These are phyloP conservation scores for Plasmodium fragile DNA, from an alignment of 169 alveolate genomes.

Conservation along the genomic window DNA sequence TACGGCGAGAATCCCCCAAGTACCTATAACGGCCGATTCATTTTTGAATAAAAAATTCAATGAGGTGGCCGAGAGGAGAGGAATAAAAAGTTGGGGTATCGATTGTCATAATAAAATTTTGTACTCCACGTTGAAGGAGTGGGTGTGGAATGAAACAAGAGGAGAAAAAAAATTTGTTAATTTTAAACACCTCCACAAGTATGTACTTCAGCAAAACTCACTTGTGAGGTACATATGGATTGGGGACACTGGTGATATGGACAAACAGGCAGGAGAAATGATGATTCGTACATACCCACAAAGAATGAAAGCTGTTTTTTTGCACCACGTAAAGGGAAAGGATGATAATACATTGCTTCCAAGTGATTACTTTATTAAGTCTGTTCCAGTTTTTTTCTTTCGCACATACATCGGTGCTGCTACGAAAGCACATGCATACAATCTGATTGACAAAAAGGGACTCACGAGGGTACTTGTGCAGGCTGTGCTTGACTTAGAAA, in stretches of 20 bases:
- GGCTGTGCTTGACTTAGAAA: constrained; percentile 85
- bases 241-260: constrained; percentile 91
- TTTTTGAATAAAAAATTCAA: constrained; percentile 82
- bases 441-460: constrained; percentile 83
- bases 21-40: constrained; percentile 88
- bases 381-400: constrained; percentile 88
- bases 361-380: constrained; percentile 87
- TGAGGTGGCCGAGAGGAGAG: constrained; percentile 87
- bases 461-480: constrained; percentile 87
- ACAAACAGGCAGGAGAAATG: constrained; percentile 89
- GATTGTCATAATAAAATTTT: constrained; percentile 87
- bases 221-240: constrained; percentile 88
- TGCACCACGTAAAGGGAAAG: constrained; percentile 85
- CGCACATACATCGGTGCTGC: constrained; percentile 90
- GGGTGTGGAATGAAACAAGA: constrained; percentile 89
- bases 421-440: constrained; percentile 86
- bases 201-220: constrained; percentile 80
- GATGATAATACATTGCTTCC: constrained; percentile 80
- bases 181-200: constrained; percentile 84
- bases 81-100: constrained; percentile 88
- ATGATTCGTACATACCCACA: constrained; percentile 87
- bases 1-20: constrained; percentile 91
- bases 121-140: constrained; percentile 88
- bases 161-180: constrained; percentile 88
- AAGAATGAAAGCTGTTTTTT: constrained; percentile 86